Evolutionary conservation across 2,329 filamentous ascomycete species (phyloP), one percentile per base, ranked within the genome.

Genomic region (Karstenula rhodostoma): DNA sequence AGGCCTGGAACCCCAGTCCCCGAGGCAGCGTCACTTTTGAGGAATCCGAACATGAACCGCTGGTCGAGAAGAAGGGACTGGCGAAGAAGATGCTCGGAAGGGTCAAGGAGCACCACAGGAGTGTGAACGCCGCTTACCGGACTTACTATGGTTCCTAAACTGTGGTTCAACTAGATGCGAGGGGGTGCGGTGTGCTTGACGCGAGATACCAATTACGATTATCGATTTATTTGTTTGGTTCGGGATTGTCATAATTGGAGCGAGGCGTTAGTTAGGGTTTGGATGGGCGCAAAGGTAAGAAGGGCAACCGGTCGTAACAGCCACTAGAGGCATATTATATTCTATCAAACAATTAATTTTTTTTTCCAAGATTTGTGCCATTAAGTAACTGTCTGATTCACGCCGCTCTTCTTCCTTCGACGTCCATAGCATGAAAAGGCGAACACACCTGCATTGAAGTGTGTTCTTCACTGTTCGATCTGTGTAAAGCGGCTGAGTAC

Each of bases 191-290:
- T 19, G 42, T 52, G 33, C 17, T 52, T 52, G 5, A 23, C 37
- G 37, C 23, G 17, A 54, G 23, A 54, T 54, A 54, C 51, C 51
- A 54, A 10, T 23, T 43, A 22, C 9, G 19, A 40, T 44, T 43
- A 7, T 32, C 17, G 17, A 5, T 23, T 12, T 23, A 15, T 33
- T 22, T 23, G 15, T 23, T 22, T 32, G 13, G 10, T 43, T 32
- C 8, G 23, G n/a, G 7, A n/a, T n/a, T 12, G 13, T 15, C 10
- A 19, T 19, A 1, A 22, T 44, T 32, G 12, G 27, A 54, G 51
- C 49, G 19, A 40, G 49, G 51, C 37, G 51, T 54, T 54, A n/a
- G 51, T 54, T 54, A n/a, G 48, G 32, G n/a, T 22, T 19, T 12
- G 3, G 9, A 33, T 23, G 12, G 6, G 5, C 10, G 7, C 15